Evolutionary conservation across 2,329 filamentous ascomycete species (phyloP), one percentile per base, ranked within the genome.

Genomic region (Didymella segeticola): DNA sequence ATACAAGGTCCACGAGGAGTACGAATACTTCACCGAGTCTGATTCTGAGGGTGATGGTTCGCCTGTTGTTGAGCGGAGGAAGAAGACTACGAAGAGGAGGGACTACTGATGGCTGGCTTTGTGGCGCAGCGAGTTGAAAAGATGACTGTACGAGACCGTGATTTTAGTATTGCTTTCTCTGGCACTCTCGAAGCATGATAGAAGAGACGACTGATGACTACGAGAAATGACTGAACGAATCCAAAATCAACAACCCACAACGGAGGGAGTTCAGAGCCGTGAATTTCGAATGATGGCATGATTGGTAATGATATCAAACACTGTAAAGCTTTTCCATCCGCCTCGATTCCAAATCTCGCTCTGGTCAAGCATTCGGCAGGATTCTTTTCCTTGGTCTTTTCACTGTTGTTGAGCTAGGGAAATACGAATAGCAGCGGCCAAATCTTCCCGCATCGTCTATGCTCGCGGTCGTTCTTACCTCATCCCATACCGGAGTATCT

Each of bases 1-100:
- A 11, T 51, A 51, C 19, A 51, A 47, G 17, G 43, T 51, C n/a
- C 37, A 51, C 19, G 53, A 56, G n/a, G 53, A 51, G 17, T 47
- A 56, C 30, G 53, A 56, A 12, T 56, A 51, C 27, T 56, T 47
- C 15, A 51, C 47, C 7, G 43, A 43, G 15, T 47, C 53, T 3
- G 47, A 34, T 39, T 56, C 53, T 11, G 53, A 43, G 3, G 47
- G 47, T 17, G 38, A 56, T 7, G 53, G 31, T 12, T 56, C 53
- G 1, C 43, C 53, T 38, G 47, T 43, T 20, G 47, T 51, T 19
- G 30, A 47, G 37, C 53, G 53, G 2, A 56, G 47, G 31, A 56
- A 51, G 36, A 51, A 47, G 37, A 56, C 42, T 15, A 29, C 23
- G 5, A 54, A 54, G 41, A 45, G 45, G n/a, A 45, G 39, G 17